These are phyloP conservation scores for Plasmodium chabaudi DNA, from an alignment of 169 alveolate genomes.

Conservation along the genomic window DNA sequence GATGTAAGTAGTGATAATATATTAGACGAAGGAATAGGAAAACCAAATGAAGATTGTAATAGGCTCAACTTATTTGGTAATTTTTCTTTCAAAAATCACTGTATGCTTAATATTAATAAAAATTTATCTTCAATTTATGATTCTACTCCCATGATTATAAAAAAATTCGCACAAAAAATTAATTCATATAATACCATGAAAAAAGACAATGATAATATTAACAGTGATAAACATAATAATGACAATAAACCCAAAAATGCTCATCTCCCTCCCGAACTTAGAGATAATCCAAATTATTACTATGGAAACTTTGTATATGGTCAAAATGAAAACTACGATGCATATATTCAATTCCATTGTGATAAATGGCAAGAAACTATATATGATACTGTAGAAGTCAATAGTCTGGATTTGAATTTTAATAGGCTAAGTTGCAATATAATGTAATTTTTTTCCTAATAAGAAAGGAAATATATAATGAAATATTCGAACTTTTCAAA, in stretches of 20 bases:
- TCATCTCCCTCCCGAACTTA: constrained; percentile 14
- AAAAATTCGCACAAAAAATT: constrained; percentile 70
- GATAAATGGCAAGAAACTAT: constrained; percentile 77
- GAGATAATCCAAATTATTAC: constrained; percentile 29
- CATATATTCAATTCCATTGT: constrained; percentile 75
- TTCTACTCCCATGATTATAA: constrained; percentile 70
- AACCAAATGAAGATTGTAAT: constrained; percentile 38
- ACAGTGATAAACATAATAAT: constrained; percentile 2
- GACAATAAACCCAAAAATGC: neutral
- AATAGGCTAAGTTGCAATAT: constrained; percentile 57
- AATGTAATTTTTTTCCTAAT: constrained; percentile 28
- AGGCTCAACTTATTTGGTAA: constrained; percentile 48
- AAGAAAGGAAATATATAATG: too few species aligned
- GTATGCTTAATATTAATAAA: constrained; percentile 56
- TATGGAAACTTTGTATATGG: constrained; percentile 7
- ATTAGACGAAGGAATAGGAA: constrained; percentile 50
- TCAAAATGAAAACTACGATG: constrained; percentile 44
- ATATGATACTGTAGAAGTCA: constrained; percentile 74
- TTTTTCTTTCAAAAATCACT: constrained; percentile 70
- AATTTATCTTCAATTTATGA: constrained; percentile 68
- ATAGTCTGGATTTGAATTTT: constrained; percentile 72
- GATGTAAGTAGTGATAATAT: constrained; percentile 56
- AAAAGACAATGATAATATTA: neutral
- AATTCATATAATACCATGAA: constrained; percentile 27
- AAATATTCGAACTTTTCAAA: too few species aligned